Conservation (phyloP, 768 basidiomycete species). For the Kwoniella bestiolae region DNA sequence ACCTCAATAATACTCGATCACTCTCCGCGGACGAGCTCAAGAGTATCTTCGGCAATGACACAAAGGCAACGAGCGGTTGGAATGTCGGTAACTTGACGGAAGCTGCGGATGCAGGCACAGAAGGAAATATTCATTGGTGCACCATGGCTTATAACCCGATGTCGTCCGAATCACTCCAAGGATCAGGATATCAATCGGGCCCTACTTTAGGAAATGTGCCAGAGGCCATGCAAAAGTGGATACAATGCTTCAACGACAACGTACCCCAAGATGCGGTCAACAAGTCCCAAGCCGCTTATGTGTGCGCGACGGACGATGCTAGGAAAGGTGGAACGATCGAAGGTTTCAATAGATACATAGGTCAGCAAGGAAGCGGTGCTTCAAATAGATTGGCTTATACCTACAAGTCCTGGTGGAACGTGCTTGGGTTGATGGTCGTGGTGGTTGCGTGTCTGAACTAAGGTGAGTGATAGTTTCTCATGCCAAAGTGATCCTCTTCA, state of each 20-base stretch:
- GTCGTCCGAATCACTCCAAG: neutral
- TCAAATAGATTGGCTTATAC: neutral
- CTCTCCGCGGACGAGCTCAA: slow-evolving; percentile 1
- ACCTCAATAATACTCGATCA: neutral
- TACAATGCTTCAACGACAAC: slow-evolving; percentile 21
- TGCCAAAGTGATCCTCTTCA: too few relatives aligned
- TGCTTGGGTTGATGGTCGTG: neutral
- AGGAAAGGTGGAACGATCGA: slow-evolving; percentile 9
- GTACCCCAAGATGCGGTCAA: slow-evolving; percentile 18
- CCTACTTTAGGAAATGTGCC: slow-evolving; percentile 2
- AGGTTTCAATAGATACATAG: slow-evolving; percentile 6
- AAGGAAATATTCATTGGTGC: slow-evolving; percentile 22
- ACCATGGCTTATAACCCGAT: slow-evolving; percentile 13
- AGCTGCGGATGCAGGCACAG: neutral
- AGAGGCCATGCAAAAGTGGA: slow-evolving; percentile 23
- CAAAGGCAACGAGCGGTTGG: neutral
- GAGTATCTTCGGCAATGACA: neutral
- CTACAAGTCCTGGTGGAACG: neutral
- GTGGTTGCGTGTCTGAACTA: neutral
- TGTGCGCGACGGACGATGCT: slow-evolving; percentile 15
- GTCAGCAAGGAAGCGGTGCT: neutral
- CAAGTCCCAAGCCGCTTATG: slow-evolving; percentile 19
- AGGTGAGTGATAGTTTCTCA: too few relatives aligned
- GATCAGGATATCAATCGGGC: neutral
- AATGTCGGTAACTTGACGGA: slow-evolving; percentile 6